Percentiles rank a stretch among this genome's conserved stretches.
phyloP scores from a whole-genome alignment of 805 yeast species.

The Candida ponderosae region DNA sequence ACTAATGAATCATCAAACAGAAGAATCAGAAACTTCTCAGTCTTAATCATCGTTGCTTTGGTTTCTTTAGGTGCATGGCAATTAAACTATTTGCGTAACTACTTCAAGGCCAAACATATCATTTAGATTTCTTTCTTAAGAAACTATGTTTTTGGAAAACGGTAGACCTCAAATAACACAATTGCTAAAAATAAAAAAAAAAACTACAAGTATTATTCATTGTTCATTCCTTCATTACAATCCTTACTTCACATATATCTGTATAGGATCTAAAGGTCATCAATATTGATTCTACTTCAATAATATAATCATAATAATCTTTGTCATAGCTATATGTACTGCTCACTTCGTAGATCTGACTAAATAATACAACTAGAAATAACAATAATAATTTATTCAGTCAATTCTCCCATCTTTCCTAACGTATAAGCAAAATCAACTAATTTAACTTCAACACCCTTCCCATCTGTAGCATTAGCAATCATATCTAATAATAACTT shows the following conservation, averaged over 20 bases:
- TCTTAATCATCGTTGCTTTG: constrained; percentile 59
- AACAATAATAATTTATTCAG: not conserved
- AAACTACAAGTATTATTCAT: not conserved
- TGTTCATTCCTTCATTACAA: not conserved
- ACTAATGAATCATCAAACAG: constrained; percentile 95
- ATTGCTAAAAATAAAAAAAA: not conserved
- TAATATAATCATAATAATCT: no score
- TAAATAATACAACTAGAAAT: constrained; percentile 1
- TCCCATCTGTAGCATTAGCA: constrained; percentile 31
- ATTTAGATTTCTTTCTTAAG: constrained; percentile 27
- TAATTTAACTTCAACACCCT: constrained; percentile 27
- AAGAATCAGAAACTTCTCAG: constrained; percentile 83
- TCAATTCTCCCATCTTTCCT: constrained; percentile 39
- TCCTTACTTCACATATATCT: no score
- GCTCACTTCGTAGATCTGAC: no score
- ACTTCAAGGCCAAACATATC: constrained; percentile 82
- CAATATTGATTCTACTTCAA: no score
- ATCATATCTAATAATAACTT: constrained; percentile 37
- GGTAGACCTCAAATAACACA: no score
- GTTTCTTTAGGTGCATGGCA: constrained; percentile 88
- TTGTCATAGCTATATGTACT: no score
- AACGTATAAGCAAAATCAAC: constrained; percentile 39
- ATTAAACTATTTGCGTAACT: constrained; percentile 82
- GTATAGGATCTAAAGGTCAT: no score
- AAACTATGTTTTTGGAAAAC: not conserved